These are phyloP conservation scores for Boletus insuetus DNA, from an alignment of 768 basidiomycete species.

Conservation along the genomic window DNA sequence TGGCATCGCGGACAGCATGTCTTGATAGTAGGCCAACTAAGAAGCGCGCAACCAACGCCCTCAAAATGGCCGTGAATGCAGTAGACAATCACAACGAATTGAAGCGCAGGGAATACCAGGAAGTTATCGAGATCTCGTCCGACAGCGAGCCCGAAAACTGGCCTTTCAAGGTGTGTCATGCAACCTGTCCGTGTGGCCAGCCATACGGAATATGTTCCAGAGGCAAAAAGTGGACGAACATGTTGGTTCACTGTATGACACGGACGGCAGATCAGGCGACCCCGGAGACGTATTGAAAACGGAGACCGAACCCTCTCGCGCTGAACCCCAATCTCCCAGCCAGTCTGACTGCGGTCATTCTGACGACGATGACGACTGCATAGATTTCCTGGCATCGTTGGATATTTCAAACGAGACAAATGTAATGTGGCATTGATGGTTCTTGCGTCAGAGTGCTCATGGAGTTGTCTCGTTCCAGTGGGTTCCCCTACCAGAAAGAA, in stretches of 20 bases:
- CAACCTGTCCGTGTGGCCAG: background rate
- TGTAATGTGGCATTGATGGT: conserved; percentile 10
- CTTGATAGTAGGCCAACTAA: conserved; percentile 14
- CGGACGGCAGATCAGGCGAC: background rate
- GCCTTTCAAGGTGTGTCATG: conserved; percentile 20
- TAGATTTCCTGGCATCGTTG: conserved; percentile 24
- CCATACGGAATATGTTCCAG: conserved; percentile 7
- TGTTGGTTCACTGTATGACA: background rate
- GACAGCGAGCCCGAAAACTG: conserved; percentile 28
- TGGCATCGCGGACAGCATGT: conserved; percentile 13
- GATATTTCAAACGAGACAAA: conserved; percentile 32
- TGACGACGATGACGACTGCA: conserved; percentile 23
- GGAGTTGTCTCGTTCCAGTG: conserved; percentile 17
- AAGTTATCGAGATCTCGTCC: conserved; percentile 28
- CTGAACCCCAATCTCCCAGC: conserved; percentile 3
- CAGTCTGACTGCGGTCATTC: background rate
- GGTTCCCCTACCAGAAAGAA: conserved; percentile 23
- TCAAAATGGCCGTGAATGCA: conserved; percentile 15
- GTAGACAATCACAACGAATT: conserved; percentile 6
- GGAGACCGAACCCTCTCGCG: conserved; percentile 1
- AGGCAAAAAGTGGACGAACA: conserved; percentile 17
- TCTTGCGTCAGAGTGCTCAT: conserved; percentile 1
- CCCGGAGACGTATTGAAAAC: background rate
- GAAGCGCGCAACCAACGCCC: conserved; percentile 19
- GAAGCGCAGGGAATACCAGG: conserved; percentile 23